Percentiles rank a stretch among this genome's conserved stretches.
Evolutionary conservation across 192 early-diverging fungal genomes (phyloP).

Genomic region (Thamnidium elegans): DNA sequence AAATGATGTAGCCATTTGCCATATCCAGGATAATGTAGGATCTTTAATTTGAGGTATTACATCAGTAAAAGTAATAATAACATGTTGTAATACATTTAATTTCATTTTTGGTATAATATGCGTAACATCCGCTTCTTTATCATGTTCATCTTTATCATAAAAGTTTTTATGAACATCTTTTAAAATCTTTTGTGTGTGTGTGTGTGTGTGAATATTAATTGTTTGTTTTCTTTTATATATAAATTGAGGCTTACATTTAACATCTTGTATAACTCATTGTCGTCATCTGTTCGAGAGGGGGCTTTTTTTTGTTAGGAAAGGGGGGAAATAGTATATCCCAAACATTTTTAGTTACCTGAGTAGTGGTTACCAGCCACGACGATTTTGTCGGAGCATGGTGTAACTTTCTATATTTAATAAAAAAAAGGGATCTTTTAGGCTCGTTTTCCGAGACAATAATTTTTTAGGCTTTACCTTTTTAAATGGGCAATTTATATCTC

Average conservation of each 20-base stretch:
- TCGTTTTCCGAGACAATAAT: too few species aligned
- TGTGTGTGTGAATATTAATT: background rate
- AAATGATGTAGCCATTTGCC: slow-evolving; percentile 76
- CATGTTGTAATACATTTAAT: slow-evolving; percentile 58
- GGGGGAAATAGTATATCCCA: too few species aligned
- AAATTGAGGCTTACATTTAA: slow-evolving; percentile 28
- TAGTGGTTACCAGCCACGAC: background rate
- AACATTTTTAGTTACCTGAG: too few species aligned
- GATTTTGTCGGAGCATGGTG: slow-evolving; percentile 17
- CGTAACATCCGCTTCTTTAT: slow-evolving; percentile 30
- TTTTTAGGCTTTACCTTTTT: too few species aligned
- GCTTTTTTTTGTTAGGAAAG: background rate
- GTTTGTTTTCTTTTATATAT: background rate
- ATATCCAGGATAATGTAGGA: slow-evolving; percentile 68
- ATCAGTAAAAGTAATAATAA: slow-evolving; percentile 74
- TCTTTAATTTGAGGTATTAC: slow-evolving; percentile 64
- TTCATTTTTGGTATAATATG: slow-evolving; percentile 63
- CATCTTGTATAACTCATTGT: slow-evolving; percentile 55
- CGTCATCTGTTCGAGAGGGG: slow-evolving; percentile 50
- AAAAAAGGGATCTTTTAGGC: too few species aligned
- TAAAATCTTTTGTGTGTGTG: slow-evolving; percentile 64
- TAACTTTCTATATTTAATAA: too few species aligned
- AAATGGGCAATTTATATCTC: slow-evolving; percentile 86
- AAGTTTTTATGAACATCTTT: slow-evolving; percentile 64
- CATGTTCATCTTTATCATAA: slow-evolving; percentile 39